A percentile compares a stretch with the other conserved stretches of the same genome.
Conservation (phyloP, 108 stramenopile species). For the Aurantiochytrium sp. region DNA sequence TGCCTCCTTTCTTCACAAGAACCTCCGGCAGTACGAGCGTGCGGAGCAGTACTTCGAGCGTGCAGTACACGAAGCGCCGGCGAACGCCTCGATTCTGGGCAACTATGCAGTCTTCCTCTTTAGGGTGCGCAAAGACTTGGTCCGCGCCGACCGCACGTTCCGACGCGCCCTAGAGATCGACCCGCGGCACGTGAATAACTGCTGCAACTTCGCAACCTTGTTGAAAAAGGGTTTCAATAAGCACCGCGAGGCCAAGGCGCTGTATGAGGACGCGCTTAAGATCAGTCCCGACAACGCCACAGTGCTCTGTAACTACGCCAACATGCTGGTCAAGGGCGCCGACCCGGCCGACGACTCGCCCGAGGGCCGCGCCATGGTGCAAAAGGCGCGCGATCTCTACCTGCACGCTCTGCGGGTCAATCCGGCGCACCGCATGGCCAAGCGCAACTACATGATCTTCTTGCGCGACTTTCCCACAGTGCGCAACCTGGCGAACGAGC, state of each 20-base stretch:
- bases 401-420: not conserved
- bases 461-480: not conserved
- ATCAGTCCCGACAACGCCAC: not conserved
- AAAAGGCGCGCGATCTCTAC: constrained; percentile 21
- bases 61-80: not conserved
- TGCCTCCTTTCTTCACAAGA: constrained; percentile 16
- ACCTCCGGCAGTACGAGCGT: not conserved
- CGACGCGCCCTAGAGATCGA: not conserved
- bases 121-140: not conserved
- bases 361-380: not conserved
- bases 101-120: not conserved
- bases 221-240: not conserved
- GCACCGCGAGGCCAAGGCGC: not conserved
- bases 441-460: constrained; percentile 22
- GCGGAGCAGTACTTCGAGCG: constrained; percentile 17
- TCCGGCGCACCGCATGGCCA: not conserved
- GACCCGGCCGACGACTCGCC: not conserved
- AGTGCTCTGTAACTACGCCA: not conserved
- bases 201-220: not conserved
- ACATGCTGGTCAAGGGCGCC: not conserved
- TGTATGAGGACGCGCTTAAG: not conserved
- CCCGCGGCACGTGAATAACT: not conserved
- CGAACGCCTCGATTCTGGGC: not conserved
- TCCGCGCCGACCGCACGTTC: constrained; percentile 16
- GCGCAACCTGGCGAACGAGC: not conserved